Evolutionary conservation across 177 flowering plant genomes (phyloP), one percentile per base, ranked within the genome.

Genomic region (Telopea speciosissima): DNA sequence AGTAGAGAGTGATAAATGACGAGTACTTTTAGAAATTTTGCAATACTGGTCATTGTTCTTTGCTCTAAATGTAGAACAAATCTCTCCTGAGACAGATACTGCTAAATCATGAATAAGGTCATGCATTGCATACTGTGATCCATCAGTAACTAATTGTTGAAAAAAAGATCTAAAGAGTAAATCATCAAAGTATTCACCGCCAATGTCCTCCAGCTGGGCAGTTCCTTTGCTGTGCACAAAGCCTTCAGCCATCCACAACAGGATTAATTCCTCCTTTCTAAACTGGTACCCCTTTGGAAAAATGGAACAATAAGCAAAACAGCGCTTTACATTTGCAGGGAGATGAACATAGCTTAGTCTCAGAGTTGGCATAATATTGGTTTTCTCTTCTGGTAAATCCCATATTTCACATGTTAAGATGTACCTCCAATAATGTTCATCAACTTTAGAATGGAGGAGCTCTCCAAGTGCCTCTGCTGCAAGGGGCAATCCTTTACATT

Each of bases 301-400:
- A 3, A 79, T 68, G 7, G 77, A 65, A 72, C 79, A 79, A 66
- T 67, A 79, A 2, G 73, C 79, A 69, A 79, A 79, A 11, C 74
- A 72, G 3, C 23, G 70, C 68, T 79, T 79, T 10, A 76, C 42
- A 67, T 71, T 62, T 0, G 73, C 16, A n/a, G 77, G 75, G 11
- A 79, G 74, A 63, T 71, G 70, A 33, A 68, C 40, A 40, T 67
- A 79, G 65, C 82, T 49, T 19, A 49, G 1, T 49, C 19, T 49
- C 19, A 49, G 54, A 12, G 54, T 16, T 11, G 17, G 54, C 19
- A 16, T 12, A 49, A 49, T 49, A 49, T 11, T 16, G 19, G 3
- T 49, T 49, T 36, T 36, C 40, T 36, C 40, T 36, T 49, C 54
- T 3, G 19, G 17, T 49, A 49, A 12, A 16, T 49, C 19, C 54